phyloP scores from a whole-genome alignment of 2,329 filamentous ascomycete genomes.

The Colletotrichum abscissum region DNA sequence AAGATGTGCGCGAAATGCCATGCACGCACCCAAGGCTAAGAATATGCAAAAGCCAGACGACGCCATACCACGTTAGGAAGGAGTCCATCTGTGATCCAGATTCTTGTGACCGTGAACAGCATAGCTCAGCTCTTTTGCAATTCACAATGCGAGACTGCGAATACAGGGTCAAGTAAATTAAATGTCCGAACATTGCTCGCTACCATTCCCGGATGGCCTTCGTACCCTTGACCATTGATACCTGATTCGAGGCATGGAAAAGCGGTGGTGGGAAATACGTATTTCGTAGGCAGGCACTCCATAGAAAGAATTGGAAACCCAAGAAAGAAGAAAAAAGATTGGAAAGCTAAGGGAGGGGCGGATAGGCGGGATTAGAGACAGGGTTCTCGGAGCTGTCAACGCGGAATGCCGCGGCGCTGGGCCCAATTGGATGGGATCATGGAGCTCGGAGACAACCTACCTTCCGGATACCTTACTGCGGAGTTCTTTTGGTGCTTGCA shows the following conservation, averaged over 20 bases:
- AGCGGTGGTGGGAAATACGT: background rate
- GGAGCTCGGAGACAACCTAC: background rate
- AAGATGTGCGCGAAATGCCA: background rate
- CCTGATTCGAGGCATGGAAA: background rate
- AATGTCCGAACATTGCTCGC: background rate
- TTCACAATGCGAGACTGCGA: background rate
- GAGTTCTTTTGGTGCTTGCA: background rate
- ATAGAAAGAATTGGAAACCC: background rate
- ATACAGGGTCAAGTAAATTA: background rate
- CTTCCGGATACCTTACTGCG: too few species aligned
- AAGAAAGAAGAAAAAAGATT: background rate
- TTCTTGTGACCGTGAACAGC: background rate
- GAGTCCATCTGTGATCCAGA: conserved; percentile 1
- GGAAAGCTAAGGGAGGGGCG: conserved; percentile 1
- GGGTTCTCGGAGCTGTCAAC: conserved; percentile 32
- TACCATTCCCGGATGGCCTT: background rate
- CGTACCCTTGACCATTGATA: too few species aligned
- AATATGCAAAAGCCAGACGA: background rate
- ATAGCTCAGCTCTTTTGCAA: background rate
- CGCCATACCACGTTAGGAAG: conserved; percentile 17
- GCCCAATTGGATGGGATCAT: conserved; percentile 8
- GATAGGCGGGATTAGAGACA: conserved; percentile 15
- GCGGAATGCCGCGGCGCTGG: conserved; percentile 31
- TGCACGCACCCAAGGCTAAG: background rate
- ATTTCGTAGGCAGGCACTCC: too few species aligned